Conservation (phyloP, 2,329 filamentous ascomycete genomes). For the Leptodontidium sp. region DNA sequence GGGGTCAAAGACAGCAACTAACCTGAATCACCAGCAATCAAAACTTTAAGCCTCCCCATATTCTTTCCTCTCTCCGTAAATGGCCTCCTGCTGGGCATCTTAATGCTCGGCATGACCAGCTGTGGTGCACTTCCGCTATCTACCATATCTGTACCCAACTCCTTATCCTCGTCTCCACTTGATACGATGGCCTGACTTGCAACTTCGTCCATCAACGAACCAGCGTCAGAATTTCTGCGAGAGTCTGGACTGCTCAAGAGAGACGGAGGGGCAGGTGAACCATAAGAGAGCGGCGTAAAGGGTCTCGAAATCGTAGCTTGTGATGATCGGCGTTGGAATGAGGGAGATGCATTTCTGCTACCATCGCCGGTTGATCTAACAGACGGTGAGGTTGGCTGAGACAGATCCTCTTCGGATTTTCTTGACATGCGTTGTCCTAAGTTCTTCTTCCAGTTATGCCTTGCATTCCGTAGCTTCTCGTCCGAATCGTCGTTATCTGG, state of each 20-base stretch:
- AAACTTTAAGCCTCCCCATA: constrained; percentile 87
- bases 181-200: constrained; percentile 48
- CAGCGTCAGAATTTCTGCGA: constrained; percentile 59
- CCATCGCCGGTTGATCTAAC: constrained; percentile 46
- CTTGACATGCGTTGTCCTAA: constrained; percentile 32
- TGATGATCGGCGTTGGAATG: constrained; percentile 43
- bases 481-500: constrained; percentile 44
- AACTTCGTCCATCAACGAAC: constrained; percentile 57
- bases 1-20: constrained; percentile 39
- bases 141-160: constrained; percentile 54
- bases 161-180: constrained; percentile 50
- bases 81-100: constrained; percentile 85
- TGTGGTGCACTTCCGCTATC: constrained; percentile 71
- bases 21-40: constrained; percentile 84
- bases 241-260: constrained; percentile 59
- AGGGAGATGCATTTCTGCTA: constrained; percentile 47
- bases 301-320: constrained; percentile 52
- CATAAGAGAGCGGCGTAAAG: constrained; percentile 55
- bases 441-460: constrained; percentile 44
- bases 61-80: constrained; percentile 88
- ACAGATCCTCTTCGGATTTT: constrained; percentile 39
- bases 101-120: constrained; percentile 97
- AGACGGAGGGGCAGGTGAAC: constrained; percentile 52
- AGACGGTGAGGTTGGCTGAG: constrained; percentile 42
- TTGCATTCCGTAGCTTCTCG: constrained; percentile 37